Conservation (phyloP, 805 yeast species). For the Candida argentea region DNA sequence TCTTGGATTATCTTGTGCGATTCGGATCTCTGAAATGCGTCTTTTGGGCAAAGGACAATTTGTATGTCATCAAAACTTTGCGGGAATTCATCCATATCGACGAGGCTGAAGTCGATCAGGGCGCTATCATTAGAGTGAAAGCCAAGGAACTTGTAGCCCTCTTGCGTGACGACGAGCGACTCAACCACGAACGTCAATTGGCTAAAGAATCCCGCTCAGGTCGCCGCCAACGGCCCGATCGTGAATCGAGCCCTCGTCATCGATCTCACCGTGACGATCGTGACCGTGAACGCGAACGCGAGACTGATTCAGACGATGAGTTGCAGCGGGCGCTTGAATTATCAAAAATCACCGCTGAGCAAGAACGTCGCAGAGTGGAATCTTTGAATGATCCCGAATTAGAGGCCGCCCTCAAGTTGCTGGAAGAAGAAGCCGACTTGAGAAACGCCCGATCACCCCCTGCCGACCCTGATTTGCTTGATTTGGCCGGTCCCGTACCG, state of each 20-base stretch:
- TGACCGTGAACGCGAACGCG: constrained; percentile 8
- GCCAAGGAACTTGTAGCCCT: constrained; percentile 83
- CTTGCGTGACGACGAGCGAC: constrained; percentile 71
- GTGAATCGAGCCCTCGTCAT: constrained; percentile 7
- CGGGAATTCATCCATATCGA: constrained; percentile 83
- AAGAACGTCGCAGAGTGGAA: constrained; percentile 54
- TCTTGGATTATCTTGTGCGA: constrained; percentile 80
- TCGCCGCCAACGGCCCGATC: constrained; percentile 20
- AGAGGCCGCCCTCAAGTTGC: constrained; percentile 57
- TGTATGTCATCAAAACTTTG: constrained; percentile 79
- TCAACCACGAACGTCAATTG: constrained; percentile 55
- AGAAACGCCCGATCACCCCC: constrained; percentile 36
- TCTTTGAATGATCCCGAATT: constrained; percentile 51
- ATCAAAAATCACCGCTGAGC: constrained; percentile 73
- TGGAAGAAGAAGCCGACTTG: constrained; percentile 69
- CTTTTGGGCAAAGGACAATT: constrained; percentile 82
- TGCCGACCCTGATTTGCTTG: constrained; percentile 41
- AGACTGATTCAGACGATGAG: constrained; percentile 59
- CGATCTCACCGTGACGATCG: no score
- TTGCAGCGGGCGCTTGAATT: constrained; percentile 72
- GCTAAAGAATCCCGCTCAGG: constrained; percentile 15
- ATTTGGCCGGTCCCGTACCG: constrained; percentile 29
- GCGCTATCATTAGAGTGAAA: constrained; percentile 75
- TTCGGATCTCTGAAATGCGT: constrained; percentile 85
- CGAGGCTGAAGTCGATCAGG: constrained; percentile 74